Evolutionary conservation across 345 rosid genomes (phyloP).

Genomic region (Hibiscus tridactylites): DNA sequence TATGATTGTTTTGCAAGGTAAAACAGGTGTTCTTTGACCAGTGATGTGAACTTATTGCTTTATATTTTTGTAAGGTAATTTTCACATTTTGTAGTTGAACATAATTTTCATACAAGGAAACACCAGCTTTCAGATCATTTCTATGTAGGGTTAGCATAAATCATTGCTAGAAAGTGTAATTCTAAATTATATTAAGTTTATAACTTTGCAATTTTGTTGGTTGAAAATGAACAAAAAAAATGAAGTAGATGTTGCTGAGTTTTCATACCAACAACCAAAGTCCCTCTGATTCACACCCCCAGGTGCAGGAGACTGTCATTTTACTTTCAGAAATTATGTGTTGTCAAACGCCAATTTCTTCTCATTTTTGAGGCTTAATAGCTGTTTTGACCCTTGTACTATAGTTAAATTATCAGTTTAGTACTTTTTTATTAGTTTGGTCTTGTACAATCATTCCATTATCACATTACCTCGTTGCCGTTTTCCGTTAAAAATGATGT

Average conservation of each 20-base stretch:
- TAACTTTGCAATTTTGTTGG: background rate
- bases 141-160: background rate
- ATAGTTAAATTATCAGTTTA: too few species aligned
- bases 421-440: too few species aligned
- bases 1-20: constrained; percentile 7
- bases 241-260: constrained; percentile 6
- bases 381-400: too few species aligned
- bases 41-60: background rate
- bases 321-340: constrained; percentile 32
- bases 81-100: background rate
- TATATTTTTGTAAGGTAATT: background rate
- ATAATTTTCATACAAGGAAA: background rate
- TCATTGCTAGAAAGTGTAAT: background rate
- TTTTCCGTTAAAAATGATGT: too few species aligned
- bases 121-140: background rate
- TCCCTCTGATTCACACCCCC: background rate
- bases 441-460: too few species aligned
- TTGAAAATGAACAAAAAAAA: background rate
- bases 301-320: constrained; percentile 12
- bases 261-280: constrained; percentile 13
- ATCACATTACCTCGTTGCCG: too few species aligned
- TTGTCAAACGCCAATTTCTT: constrained; percentile 14
- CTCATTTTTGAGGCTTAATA: too few species aligned
- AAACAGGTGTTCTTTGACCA: background rate
- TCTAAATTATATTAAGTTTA: background rate